Conservation (phyloP, 495 filamentous ascomycete species). For the Hypoxylon subgilvum region DNA sequence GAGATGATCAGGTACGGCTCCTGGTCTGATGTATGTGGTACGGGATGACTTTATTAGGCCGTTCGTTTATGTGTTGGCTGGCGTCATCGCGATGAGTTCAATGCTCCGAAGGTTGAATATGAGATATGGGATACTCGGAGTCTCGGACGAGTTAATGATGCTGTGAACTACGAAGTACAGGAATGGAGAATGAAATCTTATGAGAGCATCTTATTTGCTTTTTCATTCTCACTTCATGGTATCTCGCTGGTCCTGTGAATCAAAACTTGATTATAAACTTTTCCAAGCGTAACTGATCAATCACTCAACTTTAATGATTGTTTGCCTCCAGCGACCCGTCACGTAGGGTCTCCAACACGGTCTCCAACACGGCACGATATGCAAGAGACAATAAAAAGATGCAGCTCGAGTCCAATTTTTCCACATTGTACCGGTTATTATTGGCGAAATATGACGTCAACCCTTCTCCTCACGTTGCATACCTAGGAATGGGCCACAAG, state of each 20-base stretch:
- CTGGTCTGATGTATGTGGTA: conserved; percentile 2
- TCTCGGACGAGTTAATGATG: conserved; percentile 29
- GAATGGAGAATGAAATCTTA: no score
- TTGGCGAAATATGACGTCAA: conserved; percentile 38
- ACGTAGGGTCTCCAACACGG: no score
- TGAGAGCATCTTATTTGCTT: no score
- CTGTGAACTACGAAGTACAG: no score
- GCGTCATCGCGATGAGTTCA: conserved; percentile 16
- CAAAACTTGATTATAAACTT: no score
- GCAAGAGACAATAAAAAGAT: conserved; percentile 13
- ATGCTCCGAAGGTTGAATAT: conserved; percentile 12
- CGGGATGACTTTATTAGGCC: not conserved
- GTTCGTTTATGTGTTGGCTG: conserved; percentile 5
- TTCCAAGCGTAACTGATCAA: no score
- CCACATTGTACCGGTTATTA: conserved; percentile 10
- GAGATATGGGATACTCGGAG: conserved; percentile 19
- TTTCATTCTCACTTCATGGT: no score
- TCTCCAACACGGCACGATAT: not conserved
- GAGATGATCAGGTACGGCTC: conserved; percentile 5
- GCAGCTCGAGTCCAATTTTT: conserved; percentile 35
- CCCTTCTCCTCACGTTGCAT: conserved; percentile 39
- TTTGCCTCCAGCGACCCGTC: no score
- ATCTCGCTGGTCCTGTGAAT: no score
- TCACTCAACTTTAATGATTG: no score
- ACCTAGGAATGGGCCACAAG: conserved; percentile 35